Conservation (phyloP, 2,329 filamentous ascomycete species). For the Ambrosiella cleistominuta region DNA sequence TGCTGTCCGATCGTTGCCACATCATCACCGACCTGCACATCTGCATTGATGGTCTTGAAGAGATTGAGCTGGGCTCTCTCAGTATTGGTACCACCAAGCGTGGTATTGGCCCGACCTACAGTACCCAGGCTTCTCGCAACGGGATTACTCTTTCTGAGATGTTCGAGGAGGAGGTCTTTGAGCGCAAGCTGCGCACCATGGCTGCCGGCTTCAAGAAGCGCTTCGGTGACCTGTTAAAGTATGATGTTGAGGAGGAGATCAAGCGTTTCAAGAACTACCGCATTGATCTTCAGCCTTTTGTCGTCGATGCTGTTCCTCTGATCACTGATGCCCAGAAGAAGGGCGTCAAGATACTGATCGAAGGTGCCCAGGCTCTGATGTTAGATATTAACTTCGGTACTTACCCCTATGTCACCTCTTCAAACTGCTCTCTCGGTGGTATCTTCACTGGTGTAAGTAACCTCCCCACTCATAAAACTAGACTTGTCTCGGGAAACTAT, state of each 20-base stretch:
- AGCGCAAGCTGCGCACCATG: constrained; percentile 44
- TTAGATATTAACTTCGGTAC: constrained; percentile 41
- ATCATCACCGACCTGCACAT: constrained; percentile 49
- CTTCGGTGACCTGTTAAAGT: constrained; percentile 47
- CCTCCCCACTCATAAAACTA: neutral
- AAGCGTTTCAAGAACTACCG: constrained; percentile 41
- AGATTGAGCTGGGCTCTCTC: constrained; percentile 28
- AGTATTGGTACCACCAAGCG: constrained; percentile 23
- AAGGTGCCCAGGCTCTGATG: constrained; percentile 47
- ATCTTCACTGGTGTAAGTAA: constrained; percentile 15
- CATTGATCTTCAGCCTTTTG: constrained; percentile 37
- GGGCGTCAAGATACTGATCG: constrained; percentile 44
- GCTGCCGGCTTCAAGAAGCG: constrained; percentile 47
- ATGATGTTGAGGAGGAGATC: constrained; percentile 55
- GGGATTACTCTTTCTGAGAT: constrained; percentile 51
- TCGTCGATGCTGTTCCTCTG: constrained; percentile 49
- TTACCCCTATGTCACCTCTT: constrained; percentile 18
- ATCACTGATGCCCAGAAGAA: constrained; percentile 42
- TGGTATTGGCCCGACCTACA: constrained; percentile 17
- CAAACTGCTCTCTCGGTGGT: constrained; percentile 17
- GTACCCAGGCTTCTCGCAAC: constrained; percentile 29
- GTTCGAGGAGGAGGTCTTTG: constrained; percentile 48
- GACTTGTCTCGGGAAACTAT: neutral
- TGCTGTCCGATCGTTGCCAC: constrained; percentile 45
- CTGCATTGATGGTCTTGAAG: constrained; percentile 52